Evolutionary conservation across 306 rosid species (phyloP).

Genomic region (Canavalia gladiata): DNA sequence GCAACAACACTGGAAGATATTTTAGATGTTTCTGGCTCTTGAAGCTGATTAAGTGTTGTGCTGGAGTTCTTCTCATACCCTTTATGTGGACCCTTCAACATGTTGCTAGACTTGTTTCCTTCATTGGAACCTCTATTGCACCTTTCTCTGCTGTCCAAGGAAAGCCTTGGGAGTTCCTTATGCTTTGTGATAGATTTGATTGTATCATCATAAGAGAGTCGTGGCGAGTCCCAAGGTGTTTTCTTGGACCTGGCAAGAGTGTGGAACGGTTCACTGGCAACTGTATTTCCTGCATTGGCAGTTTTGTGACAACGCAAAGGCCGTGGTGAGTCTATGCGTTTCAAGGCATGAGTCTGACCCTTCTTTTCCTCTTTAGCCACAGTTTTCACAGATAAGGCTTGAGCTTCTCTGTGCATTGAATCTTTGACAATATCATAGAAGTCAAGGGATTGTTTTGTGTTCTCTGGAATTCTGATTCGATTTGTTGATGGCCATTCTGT

Average conservation of each 20-base stretch:
- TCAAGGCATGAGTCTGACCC: constrained; percentile 56
- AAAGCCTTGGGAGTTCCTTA: constrained; percentile 86
- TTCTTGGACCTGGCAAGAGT: constrained; percentile 56
- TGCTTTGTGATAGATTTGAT: constrained; percentile 63
- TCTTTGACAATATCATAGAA: constrained; percentile 61
- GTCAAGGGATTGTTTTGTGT: constrained; percentile 51
- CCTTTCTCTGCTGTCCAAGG: constrained; percentile 84
- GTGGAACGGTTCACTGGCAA: constrained; percentile 57
- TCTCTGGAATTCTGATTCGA: constrained; percentile 48
- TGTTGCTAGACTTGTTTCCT: constrained; percentile 59
- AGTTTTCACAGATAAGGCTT: constrained; percentile 65
- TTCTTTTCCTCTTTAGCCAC: constrained; percentile 57
- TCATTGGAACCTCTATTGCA: constrained; percentile 53
- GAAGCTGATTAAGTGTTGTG: constrained; percentile 47
- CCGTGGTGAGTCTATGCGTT: constrained; percentile 84
- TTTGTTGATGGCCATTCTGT: constrained; percentile 54
- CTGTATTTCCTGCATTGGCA: constrained; percentile 50
- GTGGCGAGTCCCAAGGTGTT: constrained; percentile 60
- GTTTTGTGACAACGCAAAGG: constrained; percentile 58
- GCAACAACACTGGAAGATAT: constrained; percentile 74
- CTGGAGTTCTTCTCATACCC: constrained; percentile 49
- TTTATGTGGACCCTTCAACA: constrained; percentile 57
- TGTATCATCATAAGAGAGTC: constrained; percentile 85
- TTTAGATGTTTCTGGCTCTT: constrained; percentile 67
- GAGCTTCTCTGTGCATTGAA: constrained; percentile 66